Evolutionary conservation across 495 filamentous ascomycete species (phyloP), one percentile per base, ranked within the genome.

Genomic region (Niebla homalea): DNA sequence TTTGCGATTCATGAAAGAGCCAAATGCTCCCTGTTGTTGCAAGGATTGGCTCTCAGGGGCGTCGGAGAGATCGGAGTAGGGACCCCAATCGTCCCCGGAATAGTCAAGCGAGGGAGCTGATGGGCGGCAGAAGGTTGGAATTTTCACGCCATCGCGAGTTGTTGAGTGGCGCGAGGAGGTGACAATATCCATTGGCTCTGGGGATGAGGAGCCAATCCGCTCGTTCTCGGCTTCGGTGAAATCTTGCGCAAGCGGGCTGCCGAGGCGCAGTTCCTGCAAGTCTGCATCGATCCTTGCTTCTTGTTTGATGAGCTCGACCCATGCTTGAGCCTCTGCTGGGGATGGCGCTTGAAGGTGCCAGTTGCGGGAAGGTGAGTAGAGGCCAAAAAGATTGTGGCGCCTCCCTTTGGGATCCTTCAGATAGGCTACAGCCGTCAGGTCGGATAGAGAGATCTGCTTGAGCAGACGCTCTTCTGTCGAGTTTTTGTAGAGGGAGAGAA

Each of bases 401-500:
- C 81, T 83, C 25, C 84, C 81, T 67, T 92, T 93, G 1, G 86
- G 81, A 54, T 95, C 87, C 58, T 85, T 89, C 45, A 96, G 78
- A 45, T 84, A 73, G 1, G 89, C 85, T 29, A 95, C 85, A 4
- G 90, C 90, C 4, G 89, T 95, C 50, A 97, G 74, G 51, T 98
- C 92, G 32, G 86, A 85, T 40, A 96, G 77, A 59, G 78, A 79
- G 53, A 98, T 78, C 57, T 93, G 89, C 57, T 87, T 83, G 21
- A 86, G 81, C 7, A 98, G 77, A 61, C 90, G 87, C 57, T 83
- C 85, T 60, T 94, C 88, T 58, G 87, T 83, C 48, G 88, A 78
- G 56, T 89, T 83, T 61, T 92, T 90, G 79, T 98, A 98, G 53
- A 94, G 87, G 35, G 87, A 96, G 20, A 97, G 76, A n/a, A 86